These are phyloP conservation scores for Gossypium gossypioides DNA, from an alignment of 441 rosid species.

Conservation along the genomic window DNA sequence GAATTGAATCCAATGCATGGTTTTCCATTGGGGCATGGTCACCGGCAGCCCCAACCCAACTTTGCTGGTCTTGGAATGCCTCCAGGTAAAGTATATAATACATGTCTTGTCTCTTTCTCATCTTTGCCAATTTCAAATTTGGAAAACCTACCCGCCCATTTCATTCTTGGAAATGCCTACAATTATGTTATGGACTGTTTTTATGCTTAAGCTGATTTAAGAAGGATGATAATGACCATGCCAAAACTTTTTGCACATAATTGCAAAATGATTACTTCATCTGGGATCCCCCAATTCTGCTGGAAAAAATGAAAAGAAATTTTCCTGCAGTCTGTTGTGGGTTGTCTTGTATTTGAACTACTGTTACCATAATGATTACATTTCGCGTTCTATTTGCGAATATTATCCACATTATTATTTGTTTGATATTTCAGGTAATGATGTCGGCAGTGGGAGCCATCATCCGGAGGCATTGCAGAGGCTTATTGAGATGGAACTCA, in stretches of 20 bases:
- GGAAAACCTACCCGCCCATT: not conserved
- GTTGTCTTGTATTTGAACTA: not conserved
- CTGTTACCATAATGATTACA: not conserved
- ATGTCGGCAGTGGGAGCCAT: slow-evolving; percentile 34
- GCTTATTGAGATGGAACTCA: slow-evolving; percentile 67
- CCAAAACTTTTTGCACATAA: not conserved
- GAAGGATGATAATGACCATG: not conserved
- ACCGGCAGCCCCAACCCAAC: slow-evolving; percentile 58
- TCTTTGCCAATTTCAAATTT: not conserved
- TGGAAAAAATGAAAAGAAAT: not conserved
- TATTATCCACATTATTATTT: not conserved
- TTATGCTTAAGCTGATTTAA: not conserved
- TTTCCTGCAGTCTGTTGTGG: not conserved
- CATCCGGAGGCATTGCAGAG: slow-evolving; percentile 70
- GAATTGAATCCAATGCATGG: slow-evolving; percentile 58
- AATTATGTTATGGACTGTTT: not conserved
- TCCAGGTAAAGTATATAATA: slow-evolving; percentile 32
- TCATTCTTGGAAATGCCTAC: not conserved
- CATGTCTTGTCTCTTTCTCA: not conserved
- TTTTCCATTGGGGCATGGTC: slow-evolving; percentile 53
- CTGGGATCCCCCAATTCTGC: slow-evolving; percentile 4
- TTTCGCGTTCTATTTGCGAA: not conserved
- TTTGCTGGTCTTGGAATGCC: slow-evolving; percentile 39
- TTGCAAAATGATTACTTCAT: not conserved
- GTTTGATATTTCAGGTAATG: slow-evolving; percentile 37